Evolutionary conservation across 306 rosid species (phyloP), one percentile per base, ranked within the genome.

Genomic region (Dalbergia oliveri): DNA sequence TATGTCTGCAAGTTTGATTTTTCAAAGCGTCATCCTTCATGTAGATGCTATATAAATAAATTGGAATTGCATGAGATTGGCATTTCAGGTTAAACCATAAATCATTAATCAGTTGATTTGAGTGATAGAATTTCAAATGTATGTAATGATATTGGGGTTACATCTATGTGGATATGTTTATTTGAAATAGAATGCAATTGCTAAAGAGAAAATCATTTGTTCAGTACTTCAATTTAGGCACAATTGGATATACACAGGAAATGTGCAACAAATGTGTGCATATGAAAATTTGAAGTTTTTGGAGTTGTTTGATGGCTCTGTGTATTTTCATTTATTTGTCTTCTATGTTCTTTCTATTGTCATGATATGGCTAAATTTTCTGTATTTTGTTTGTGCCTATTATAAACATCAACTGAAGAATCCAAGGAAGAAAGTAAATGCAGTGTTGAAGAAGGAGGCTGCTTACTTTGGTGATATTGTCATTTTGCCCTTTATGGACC

Each of bases 341-440:
- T 23, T 57, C 69, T 64, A 53, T 5, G 54, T 79, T 69, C 47
- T 60, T 57, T 72, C 47, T 73, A 8, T 72, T 62, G 6, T 18
- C 37, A 41, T 58, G 80, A 21, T 15, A 67, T 78, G 66, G 56
- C 87, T 83, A 67, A 78, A 16, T 83, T 68, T 49, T 84, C 56
- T 19, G 23, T 66, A 54, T 51, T 13, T 54, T 54, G 21, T 58
- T 57, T 73, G 47, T 79, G 73, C 37, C 41, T 73, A 26, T 67
- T 67, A 44, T 45, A 67, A 78, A 66, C 45, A 58, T 72, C 76
- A 73, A 79, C 45, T 68, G 53, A 81, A 94, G 98, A 94, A 91
- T 84, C 94, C 97, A n/a, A 90, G 98, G 92, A 92, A 86, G 91
- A 94, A 94, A 85, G 97, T 94, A 67, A 94, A 94, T 82, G 86